phyloP scores from a whole-genome alignment of 129 eudicot species.

The Arctium lappa region DNA sequence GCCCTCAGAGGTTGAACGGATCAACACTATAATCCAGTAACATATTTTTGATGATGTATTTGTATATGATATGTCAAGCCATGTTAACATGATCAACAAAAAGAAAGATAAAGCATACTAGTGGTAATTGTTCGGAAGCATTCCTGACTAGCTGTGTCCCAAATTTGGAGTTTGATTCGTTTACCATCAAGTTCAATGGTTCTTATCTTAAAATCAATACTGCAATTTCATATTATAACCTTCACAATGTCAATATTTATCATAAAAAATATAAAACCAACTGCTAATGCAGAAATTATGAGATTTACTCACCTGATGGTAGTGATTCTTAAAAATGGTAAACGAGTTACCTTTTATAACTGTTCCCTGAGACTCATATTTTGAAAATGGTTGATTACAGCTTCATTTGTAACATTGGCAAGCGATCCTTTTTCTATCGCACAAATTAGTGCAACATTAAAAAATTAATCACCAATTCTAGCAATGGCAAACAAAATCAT shows the following conservation, averaged over 20 bases:
- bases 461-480: neutral
- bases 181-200: constrained; percentile 65
- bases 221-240: constrained; percentile 16
- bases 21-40: neutral
- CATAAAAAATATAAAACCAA: neutral
- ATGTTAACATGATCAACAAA: constrained; percentile 3
- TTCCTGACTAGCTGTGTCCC: constrained; percentile 77
- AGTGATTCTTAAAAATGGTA: constrained; percentile 31
- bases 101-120: constrained; percentile 33
- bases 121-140: constrained; percentile 56
- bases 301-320: constrained; percentile 58
- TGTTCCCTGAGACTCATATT: neutral
- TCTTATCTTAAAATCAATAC: constrained; percentile 53
- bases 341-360: neutral
- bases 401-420: neutral
- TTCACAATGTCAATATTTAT: neutral
- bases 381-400: neutral
- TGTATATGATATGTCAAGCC: constrained; percentile 6
- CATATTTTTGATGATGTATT: neutral
- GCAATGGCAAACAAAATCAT: neutral
- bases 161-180: constrained; percentile 65
- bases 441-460: neutral
- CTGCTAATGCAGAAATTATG: neutral
- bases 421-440: neutral
- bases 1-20: neutral